phyloP scores from a whole-genome alignment of 441 rosid species.

The Omphalea diandra region DNA sequence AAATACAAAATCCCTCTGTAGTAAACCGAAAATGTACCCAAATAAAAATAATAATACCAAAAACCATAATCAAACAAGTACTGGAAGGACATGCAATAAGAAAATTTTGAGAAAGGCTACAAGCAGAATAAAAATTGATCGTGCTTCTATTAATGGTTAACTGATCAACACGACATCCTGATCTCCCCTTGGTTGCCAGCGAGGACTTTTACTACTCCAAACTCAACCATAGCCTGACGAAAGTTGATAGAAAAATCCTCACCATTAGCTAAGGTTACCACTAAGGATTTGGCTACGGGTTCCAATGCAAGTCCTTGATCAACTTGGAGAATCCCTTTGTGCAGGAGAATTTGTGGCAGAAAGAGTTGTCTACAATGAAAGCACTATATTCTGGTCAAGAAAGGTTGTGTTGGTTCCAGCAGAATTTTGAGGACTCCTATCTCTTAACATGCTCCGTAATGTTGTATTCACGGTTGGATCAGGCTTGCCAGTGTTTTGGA shows the following conservation, averaged over 20 bases:
- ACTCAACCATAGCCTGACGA: constrained; percentile 53
- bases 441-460: constrained; percentile 23
- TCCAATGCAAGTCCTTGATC: constrained; percentile 50
- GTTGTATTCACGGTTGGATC: constrained; percentile 48
- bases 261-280: constrained; percentile 27
- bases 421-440: constrained; percentile 36
- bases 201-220: constrained; percentile 39
- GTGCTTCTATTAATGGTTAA: constrained; percentile 18
- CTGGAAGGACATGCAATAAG: not conserved
- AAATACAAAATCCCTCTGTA: not conserved
- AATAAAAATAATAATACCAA: not conserved
- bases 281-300: constrained; percentile 25
- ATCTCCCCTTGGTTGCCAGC: constrained; percentile 38
- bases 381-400: constrained; percentile 53
- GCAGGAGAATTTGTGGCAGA: constrained; percentile 38
- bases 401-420: constrained; percentile 12
- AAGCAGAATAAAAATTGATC: not conserved
- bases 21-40: not conserved
- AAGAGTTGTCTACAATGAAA: constrained; percentile 45
- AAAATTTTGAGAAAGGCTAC: not conserved
- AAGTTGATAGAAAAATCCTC: constrained; percentile 37
- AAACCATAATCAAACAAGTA: not conserved
- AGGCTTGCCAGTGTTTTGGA: constrained; percentile 30
- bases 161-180: constrained; percentile 44
- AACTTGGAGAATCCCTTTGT: constrained; percentile 46